Evolutionary conservation across 352 stramenopile genomes (phyloP).

Genomic region (Phytophthora kernoviae): DNA sequence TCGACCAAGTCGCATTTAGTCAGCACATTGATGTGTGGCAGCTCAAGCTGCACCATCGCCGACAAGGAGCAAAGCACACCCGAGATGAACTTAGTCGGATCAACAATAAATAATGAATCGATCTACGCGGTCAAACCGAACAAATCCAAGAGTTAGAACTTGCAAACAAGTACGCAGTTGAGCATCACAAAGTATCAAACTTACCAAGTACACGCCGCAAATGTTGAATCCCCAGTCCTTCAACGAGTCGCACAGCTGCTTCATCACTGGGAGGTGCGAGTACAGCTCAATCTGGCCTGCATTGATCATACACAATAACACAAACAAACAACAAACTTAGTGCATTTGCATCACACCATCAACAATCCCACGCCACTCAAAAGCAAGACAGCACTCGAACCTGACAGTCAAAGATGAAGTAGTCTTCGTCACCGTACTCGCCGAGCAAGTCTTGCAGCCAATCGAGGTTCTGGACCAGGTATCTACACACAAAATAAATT

Average conservation of each 20-base stretch:
- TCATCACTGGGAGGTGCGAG: slow-evolving; percentile 91
- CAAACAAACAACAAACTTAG: neutral
- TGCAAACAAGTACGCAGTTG: neutral
- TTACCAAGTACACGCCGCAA: slow-evolving; percentile 89
- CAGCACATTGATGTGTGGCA: slow-evolving; percentile 94
- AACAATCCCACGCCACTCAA: neutral
- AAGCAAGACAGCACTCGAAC: slow-evolving; percentile 45
- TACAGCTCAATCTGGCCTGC: slow-evolving; percentile 92
- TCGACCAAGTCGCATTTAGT: slow-evolving; percentile 93
- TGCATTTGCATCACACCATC: neutral
- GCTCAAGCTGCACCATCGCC: slow-evolving; percentile 98
- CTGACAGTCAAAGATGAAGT: slow-evolving; percentile 99
- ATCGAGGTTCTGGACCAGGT: slow-evolving; percentile 94
- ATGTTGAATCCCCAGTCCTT: slow-evolving; percentile 89
- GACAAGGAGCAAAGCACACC: slow-evolving; percentile 96
- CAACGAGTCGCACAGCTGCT: slow-evolving; percentile 83
- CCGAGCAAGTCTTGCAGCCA: slow-evolving; percentile 95
- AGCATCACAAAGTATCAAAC: neutral
- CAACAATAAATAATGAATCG: slow-evolving; percentile 93
- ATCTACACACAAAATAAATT: slow-evolving; percentile 39
- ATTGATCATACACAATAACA: slow-evolving; percentile 8
- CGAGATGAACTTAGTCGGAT: slow-evolving; percentile 98
- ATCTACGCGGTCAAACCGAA: slow-evolving; percentile 55
- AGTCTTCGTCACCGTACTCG: slow-evolving; percentile 93
- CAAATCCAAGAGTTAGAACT: neutral